Evolutionary conservation across 2,329 filamentous ascomycete genomes (phyloP), one percentile per base, ranked within the genome.

Genomic region (Cytospora mali): DNA sequence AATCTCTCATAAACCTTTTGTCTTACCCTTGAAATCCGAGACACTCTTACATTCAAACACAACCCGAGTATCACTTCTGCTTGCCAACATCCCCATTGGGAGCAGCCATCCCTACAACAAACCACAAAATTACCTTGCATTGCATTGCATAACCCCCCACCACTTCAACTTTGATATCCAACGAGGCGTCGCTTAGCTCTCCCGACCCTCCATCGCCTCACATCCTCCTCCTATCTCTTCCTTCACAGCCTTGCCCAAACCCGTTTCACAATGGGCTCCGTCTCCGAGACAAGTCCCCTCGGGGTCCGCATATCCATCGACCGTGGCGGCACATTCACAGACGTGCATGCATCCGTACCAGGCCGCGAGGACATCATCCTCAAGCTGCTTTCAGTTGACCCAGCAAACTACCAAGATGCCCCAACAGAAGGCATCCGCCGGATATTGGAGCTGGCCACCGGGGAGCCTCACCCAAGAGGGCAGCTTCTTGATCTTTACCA

Each of bases 311-410:
- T 66, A 48, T 64, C 64, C 16, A 66, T 64, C 11, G 70, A 86
- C 78, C 82, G 86, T 65, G 87, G 86, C 62, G 86, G 86, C 54
- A 89, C 86, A 31, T 89, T 89, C 73, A 88, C 86, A 50, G 87
- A 89, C 71, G 86, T 72, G 81, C 88, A 23, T 83, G 86, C 66
- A 87, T 86, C 67, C 81, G 84, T 27, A 83, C 85, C 65, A 81
- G 80, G 28, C 79, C 80, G 85, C 73, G 86, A 89, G 73, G 86
- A 89, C 69, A 78, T 89, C 35, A 73, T 89, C 57, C 87, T 90
- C 73, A 90, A 90, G 73, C 79, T 90, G 0, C 80, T 90, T 28
- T 89, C 87, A 0, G 86, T 87, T 66, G 87, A 89, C 68, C 88
- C 87, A 0, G 75, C 79, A 28, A 88, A 90, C 72, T 90, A 90